Conservation (phyloP, 176 grass and related monocot genomes). For the Oryza nivara region DNA sequence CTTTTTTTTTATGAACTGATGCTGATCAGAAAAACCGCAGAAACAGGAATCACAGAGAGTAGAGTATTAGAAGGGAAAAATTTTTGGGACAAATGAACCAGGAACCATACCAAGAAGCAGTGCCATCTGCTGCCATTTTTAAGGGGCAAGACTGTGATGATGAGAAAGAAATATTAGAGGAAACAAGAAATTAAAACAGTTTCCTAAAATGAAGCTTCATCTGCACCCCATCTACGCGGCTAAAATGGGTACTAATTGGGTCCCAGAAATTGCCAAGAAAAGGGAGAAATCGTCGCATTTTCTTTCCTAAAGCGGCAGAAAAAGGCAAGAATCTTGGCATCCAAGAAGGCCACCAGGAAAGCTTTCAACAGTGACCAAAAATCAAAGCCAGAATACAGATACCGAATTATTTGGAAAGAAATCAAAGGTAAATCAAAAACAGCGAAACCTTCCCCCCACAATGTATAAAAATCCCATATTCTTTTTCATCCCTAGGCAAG, state of each 20-base stretch:
- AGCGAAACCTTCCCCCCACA: too few species aligned
- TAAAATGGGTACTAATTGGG: slow-evolving; percentile 3
- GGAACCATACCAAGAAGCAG: slow-evolving; percentile 23
- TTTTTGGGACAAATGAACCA: neutral
- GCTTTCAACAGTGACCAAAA: slow-evolving; percentile 8
- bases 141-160: slow-evolving; percentile 5
- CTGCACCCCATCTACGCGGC: slow-evolving; percentile 11
- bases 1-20: slow-evolving; percentile 26
- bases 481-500: too few species aligned
- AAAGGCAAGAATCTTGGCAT: slow-evolving; percentile 38
- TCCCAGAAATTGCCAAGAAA: slow-evolving; percentile 49
- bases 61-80: neutral
- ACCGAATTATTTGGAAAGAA: slow-evolving; percentile 2
- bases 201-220: neutral
- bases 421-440: neutral
- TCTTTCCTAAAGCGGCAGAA: neutral
- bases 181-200: slow-evolving; percentile 27
- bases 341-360: slow-evolving; percentile 1
- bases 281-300: slow-evolving; percentile 22
- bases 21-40: neutral
- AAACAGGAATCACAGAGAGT: neutral
- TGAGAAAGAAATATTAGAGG: slow-evolving; percentile 12
- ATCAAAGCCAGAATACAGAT: neutral
- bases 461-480: neutral
- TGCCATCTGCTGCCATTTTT: neutral